phyloP scores from a whole-genome alignment of 305 asterid species.

The Fraxinus velutina region DNA sequence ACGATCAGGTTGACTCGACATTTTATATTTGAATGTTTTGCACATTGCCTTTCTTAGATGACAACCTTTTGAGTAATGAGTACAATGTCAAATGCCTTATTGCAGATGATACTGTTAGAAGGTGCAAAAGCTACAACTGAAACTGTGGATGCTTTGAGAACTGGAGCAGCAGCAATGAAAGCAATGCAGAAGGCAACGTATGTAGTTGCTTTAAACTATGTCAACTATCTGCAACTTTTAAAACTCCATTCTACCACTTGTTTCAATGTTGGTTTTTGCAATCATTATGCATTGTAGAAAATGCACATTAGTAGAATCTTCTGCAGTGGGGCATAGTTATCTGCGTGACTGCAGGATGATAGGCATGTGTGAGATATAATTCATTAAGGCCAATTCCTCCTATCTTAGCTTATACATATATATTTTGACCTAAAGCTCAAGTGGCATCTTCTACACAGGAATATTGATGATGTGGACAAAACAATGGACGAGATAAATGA shows the following conservation, averaged over 20 bases:
- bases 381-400: neutral
- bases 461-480: constrained; percentile 53
- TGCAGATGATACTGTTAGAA: constrained; percentile 50
- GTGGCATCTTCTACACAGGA: constrained; percentile 23
- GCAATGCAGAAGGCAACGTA: constrained; percentile 55
- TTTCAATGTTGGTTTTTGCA: neutral
- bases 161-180: constrained; percentile 56
- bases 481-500: constrained; percentile 58
- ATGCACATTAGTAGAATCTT: neutral
- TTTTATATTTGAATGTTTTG: neutral
- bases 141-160: constrained; percentile 53
- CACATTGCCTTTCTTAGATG: neutral
- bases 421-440: neutral
- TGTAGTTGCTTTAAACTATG: constrained; percentile 11
- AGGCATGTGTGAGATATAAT: neutral
- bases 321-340: neutral
- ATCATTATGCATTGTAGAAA: neutral
- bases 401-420: neutral
- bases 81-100: neutral
- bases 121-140: constrained; percentile 61
- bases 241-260: constrained; percentile 6
- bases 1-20: constrained; percentile 40
- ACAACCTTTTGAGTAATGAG: neutral
- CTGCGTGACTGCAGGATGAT: neutral
- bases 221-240: neutral